Evolutionary conservation across 1,284 basidiomycete genomes (phyloP).

Genomic region (Austropuccinia psidii): DNA sequence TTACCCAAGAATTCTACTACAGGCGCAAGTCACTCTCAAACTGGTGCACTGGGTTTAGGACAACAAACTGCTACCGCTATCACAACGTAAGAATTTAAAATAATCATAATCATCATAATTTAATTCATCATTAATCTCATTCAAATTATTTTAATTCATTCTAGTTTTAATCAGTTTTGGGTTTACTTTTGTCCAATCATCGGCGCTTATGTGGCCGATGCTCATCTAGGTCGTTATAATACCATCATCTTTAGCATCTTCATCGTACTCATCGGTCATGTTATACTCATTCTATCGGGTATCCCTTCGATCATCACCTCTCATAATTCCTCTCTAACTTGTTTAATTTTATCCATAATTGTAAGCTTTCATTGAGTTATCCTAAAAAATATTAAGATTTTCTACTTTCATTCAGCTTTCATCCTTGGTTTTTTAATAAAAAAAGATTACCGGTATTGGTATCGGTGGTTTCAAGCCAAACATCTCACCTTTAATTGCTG

Average conservation of each 20-base stretch:
- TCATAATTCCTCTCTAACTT: constrained; percentile 55
- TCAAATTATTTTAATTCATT: neutral
- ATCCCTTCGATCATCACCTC: constrained; percentile 63
- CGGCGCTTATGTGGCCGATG: constrained; percentile 49
- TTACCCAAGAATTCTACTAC: constrained; percentile 40
- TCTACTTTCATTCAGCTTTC: neutral
- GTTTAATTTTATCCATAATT: constrained; percentile 61
- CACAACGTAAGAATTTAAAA: constrained; percentile 46
- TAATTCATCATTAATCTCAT: neutral
- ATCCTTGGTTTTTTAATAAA: neutral
- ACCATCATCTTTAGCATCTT: constrained; percentile 49
- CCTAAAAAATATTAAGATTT: neutral
- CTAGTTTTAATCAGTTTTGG: constrained; percentile 41
- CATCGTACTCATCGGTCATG: constrained; percentile 54
- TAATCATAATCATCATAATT: constrained; percentile 40
- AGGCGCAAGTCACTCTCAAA: constrained; percentile 37
- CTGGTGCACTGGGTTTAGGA: constrained; percentile 45
- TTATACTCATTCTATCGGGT: constrained; percentile 64
- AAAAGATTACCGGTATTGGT: constrained; percentile 48
- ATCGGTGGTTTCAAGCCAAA: constrained; percentile 56
- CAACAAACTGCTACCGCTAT: constrained; percentile 40
- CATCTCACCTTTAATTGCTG: constrained; percentile 63
- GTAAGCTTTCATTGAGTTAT: constrained; percentile 55
- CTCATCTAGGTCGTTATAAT: constrained; percentile 51
- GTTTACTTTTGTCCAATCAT: constrained; percentile 45